Evolutionary conservation across 2,329 filamentous ascomycete genomes (phyloP), one percentile per base, ranked within the genome.

Genomic region (Cordyceps fumosorosea): DNA sequence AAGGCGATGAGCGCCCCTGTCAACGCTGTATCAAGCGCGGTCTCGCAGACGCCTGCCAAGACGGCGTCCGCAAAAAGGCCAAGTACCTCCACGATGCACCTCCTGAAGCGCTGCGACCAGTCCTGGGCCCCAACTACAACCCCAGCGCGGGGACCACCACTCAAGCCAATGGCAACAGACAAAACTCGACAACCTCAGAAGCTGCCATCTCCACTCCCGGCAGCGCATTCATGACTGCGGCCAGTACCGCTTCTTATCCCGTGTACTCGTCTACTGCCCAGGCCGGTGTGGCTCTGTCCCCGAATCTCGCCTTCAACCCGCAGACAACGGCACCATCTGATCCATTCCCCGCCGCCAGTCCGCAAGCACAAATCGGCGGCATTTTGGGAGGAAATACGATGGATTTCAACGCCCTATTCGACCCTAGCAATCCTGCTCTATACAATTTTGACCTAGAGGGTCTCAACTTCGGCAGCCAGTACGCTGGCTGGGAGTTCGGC

Each of bases 71-170:
- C 66, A 99, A 99, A 77, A 99, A 98, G 82, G 95, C 95, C 58
- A 99, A 99, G 75, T 99, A 99, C 75, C 89, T 99, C 62, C 93
- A 98, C 72, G 95, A 98, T 81, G 92, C 93, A 29, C 93, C 93
- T 42, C 86, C 91, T 58, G 92, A 96, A 73, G 92, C 92, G 52
- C 81, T 97, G 65, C 84, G 93, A 72, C 91, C 93, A n/a, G 91
- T 95, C 48, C 82, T 95, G 54, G 87, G 88, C 5, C 85, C 87
- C 34, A 86, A 82, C 65, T 89, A 85, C 69, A 90, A 89, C 70
- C 84, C 83, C 71, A 80, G 74, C 74, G 76, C 76, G 11, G 59
- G 42, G 68, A 73, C 78, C 71, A 76, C 77, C 3, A 76, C 77
- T 67, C 72, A 78, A 47, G 71, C 76, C 24, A 80, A 79, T 69